Evolutionary conservation across 2,329 filamentous ascomycete species (phyloP).

Genomic region (Apiospora sp.): DNA sequence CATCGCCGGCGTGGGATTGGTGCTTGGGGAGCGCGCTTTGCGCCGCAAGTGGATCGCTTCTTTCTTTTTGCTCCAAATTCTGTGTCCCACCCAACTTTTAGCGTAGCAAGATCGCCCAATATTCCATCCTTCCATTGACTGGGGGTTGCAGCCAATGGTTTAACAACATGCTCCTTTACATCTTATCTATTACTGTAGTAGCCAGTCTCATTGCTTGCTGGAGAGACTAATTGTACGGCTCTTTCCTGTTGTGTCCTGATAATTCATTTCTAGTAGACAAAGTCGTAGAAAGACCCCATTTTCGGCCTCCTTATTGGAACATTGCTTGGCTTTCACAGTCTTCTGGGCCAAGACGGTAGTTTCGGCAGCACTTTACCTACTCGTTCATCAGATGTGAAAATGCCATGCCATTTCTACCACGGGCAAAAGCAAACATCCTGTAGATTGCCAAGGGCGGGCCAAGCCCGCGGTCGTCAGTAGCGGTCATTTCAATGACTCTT

Average conservation of each 20-base stretch:
- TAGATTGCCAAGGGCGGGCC: conserved; percentile 12
- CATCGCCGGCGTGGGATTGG: conserved; percentile 1
- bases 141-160: conserved; percentile 5
- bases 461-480: conserved; percentile 6
- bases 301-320: no score
- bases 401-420: not conserved
- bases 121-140: not conserved
- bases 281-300: no score
- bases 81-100: not conserved
- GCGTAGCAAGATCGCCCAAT: conserved; percentile 4
- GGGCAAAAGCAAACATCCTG: not conserved
- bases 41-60: not conserved
- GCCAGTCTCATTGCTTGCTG: not conserved
- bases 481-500: not conserved
- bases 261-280: no score
- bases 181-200: not conserved
- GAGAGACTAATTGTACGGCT: no score
- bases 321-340: no score
- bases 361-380: not conserved
- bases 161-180: not conserved
- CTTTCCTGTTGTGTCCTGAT: no score
- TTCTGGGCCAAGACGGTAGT: no score
- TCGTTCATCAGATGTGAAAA: not conserved
- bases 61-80: conserved; percentile 16
- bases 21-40: not conserved